A percentile compares a stretch with the other conserved stretches of the same genome.
These are phyloP conservation scores for Nymphaea colorata DNA, from an alignment of 164 flowering plant genomes.

Conservation along the genomic window DNA sequence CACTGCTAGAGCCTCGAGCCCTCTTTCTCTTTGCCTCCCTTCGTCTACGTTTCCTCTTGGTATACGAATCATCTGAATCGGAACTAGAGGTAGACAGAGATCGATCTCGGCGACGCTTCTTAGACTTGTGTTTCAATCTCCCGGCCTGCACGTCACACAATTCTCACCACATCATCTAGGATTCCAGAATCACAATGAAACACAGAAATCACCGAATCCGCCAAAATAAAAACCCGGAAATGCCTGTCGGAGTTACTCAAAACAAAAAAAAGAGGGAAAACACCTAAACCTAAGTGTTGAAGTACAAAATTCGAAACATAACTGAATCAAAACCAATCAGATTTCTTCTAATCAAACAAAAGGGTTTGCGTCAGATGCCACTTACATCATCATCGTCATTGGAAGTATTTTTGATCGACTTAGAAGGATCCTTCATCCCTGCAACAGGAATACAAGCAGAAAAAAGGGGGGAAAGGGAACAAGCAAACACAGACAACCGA, in stretches of 20 bases:
- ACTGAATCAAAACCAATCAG: background rate
- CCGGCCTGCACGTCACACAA: background rate
- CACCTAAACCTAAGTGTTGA: no score
- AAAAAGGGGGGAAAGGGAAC: background rate
- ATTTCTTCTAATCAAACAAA: no score
- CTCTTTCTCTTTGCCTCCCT: slow-evolving; percentile 32
- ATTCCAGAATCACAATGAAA: no score
- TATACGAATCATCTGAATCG: slow-evolving; percentile 30
- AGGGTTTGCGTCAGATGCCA: no score
- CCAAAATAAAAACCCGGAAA: no score
- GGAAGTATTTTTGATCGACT: background rate
- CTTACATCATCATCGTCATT: background rate
- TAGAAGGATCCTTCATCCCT: background rate
- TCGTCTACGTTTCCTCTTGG: slow-evolving; percentile 24
- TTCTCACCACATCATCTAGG: no score
- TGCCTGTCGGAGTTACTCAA: no score
- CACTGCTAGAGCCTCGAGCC: slow-evolving; percentile 16
- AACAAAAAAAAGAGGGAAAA: no score
- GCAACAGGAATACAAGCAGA: background rate
- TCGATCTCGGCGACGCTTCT: slow-evolving; percentile 36
- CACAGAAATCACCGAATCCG: no score
- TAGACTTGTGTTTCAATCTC: slow-evolving; percentile 31
- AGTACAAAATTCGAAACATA: no score
- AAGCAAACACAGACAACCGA: background rate
- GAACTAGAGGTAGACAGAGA: slow-evolving; percentile 30